Evolutionary conservation across 2,329 filamentous ascomycete species (phyloP).

Genomic region (Coniochaeta sp.): DNA sequence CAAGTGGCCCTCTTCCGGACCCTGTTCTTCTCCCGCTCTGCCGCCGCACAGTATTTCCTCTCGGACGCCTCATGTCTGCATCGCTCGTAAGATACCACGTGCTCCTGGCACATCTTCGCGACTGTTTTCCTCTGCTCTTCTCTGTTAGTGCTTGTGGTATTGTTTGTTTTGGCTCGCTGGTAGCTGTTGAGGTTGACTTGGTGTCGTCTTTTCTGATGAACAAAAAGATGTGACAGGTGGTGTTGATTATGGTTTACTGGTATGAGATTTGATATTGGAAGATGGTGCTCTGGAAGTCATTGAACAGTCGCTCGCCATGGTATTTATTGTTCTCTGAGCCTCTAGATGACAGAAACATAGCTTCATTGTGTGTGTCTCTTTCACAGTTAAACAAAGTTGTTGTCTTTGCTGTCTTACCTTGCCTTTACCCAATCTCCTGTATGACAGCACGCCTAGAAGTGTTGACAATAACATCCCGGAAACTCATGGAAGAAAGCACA

Average conservation of each 20-base stretch:
- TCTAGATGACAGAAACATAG: neutral
- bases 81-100: neutral
- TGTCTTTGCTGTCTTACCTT: neutral
- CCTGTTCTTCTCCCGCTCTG: neutral
- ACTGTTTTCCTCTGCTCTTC: neutral
- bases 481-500: neutral
- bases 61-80: neutral
- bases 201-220: neutral
- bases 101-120: neutral
- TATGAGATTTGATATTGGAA: neutral
- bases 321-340: neutral
- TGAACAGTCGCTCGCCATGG: neutral
- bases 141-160: neutral
- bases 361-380: neutral
- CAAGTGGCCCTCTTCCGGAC: neutral
- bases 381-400: neutral
- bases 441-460: neutral
- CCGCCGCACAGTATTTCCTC: neutral
- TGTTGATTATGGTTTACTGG: neutral
- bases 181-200: neutral
- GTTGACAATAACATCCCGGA: neutral
- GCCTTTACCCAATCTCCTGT: neutral
- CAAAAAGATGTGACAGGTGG: neutral
- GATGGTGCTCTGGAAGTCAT: neutral
- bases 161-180: neutral